Base-by-base conservation (phyloP, 441 rosid species). In the Gossypium lobatum region DNA sequence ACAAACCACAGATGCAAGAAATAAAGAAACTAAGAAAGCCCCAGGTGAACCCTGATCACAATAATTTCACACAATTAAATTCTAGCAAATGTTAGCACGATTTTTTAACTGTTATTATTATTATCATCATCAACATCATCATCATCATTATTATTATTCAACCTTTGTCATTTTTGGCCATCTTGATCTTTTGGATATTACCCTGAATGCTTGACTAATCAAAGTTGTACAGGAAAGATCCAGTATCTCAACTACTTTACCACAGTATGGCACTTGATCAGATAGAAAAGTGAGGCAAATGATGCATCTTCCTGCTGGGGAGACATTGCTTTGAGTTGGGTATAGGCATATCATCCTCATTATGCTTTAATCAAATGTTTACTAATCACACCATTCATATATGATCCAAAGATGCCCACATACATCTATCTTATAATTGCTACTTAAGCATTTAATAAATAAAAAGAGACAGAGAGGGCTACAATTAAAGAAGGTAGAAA, bases 1-100 rank as follows among this genome's bases (percentile, higher is more conserved):
- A 66, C 21, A 73, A 65, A 28, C 50, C 20, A 9, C 70, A 42
- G 37, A 74, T 18, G 23, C 25, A 18, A 69, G 55, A 48, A 61
- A 70, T 4, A 31, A 52, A 45, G 17, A 3, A 54, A 28, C 25
- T 28, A 8, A 9, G 14, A 34, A 9, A 21, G n/a, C 70, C 54
- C 70, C 14, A 42, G 11, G 9, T 21, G 16, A 63, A 20, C 37
- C 28, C 8, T 1, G 58, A 20, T 18, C 71, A 66, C 45, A 69
- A 31, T 31, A 34, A 16, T 26, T 52, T 16, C 25, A 68, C n/a
- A 50, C 45, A 25, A 50, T 16, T 50, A 50, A 16, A 52, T 52
- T 13, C 13, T 48, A 48, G 45, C n/a, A 26, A 50, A 50, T 25
- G 37, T 28, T 52, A 17, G 48, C 73, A 28, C 34, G 10, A 31